A percentile compares a stretch with the other conserved stretches of the same genome.
These are phyloP conservation scores for Botryotinia narcissicola DNA, from an alignment of 2,329 filamentous ascomycete species.

Conservation along the genomic window DNA sequence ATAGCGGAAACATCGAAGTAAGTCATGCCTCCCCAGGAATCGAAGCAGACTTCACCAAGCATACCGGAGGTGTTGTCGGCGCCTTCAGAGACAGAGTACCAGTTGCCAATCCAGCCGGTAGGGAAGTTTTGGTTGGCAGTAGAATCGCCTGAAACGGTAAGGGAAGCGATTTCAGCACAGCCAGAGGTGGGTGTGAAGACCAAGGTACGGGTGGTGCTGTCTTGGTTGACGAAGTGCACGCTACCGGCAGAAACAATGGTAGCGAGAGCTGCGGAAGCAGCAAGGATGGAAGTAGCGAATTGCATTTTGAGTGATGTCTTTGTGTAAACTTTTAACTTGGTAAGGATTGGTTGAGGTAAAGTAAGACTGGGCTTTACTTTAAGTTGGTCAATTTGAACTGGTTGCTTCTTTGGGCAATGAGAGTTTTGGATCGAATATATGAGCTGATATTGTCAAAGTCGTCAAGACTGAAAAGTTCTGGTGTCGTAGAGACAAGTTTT, in stretches of 20 bases:
- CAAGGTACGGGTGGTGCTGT: constrained; percentile 43
- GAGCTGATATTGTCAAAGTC: constrained; percentile 18
- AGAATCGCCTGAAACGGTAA: constrained; percentile 30
- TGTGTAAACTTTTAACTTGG: constrained; percentile 8
- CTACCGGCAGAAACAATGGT: constrained; percentile 47
- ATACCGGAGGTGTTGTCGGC: constrained; percentile 46
- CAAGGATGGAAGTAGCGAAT: constrained; percentile 44
- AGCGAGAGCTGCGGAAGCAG: constrained; percentile 45
- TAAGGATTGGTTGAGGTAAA: constrained; percentile 31
- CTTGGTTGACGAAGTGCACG: constrained; percentile 59
- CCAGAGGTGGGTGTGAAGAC: constrained; percentile 35
- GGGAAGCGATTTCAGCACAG: constrained; percentile 22
- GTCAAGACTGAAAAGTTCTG: constrained; percentile 8
- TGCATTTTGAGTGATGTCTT: constrained; percentile 48
- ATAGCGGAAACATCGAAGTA: constrained; percentile 61
- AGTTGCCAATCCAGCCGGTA: constrained; percentile 45
- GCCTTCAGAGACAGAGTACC: constrained; percentile 48
- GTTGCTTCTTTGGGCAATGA: constrained; percentile 19
- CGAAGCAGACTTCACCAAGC: constrained; percentile 52
- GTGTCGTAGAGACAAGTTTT: constrained; percentile 27
- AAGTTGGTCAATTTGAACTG: constrained; percentile 31
- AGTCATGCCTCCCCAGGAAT: constrained; percentile 48
- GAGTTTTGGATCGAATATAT: constrained; percentile 17
- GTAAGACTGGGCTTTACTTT: constrained; percentile 25
- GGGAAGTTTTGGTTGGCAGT: constrained; percentile 42